Evolutionary conservation across 495 filamentous ascomycete species (phyloP).

Genomic region (Oleoguttula mirabilis): DNA sequence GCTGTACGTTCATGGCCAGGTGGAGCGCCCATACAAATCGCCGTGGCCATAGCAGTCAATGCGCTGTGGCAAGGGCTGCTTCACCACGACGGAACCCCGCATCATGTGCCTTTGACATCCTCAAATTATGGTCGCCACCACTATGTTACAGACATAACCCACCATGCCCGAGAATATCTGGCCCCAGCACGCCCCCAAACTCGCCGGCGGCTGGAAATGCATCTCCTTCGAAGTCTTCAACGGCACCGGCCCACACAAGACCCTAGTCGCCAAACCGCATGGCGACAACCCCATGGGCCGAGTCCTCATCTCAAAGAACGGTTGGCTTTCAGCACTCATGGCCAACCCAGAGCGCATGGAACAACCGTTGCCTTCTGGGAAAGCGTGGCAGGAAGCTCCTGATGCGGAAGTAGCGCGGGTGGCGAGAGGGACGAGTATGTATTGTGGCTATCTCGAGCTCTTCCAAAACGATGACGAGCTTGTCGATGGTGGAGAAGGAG

Average conservation of each 20-base stretch:
- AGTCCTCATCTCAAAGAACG: conserved; percentile 6
- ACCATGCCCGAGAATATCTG: conserved; percentile 32
- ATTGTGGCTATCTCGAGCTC: conserved; percentile 15
- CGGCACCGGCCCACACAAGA: conserved; percentile 1
- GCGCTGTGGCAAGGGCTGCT: no score
- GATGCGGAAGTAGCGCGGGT: conserved; percentile 15
- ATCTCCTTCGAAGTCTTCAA: conserved; percentile 12
- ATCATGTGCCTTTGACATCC: no score
- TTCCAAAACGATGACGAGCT: conserved; percentile 5
- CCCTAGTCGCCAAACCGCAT: conserved; percentile 16
- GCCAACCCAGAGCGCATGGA: conserved; percentile 3
- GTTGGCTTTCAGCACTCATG: conserved; percentile 13
- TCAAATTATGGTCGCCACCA: no score
- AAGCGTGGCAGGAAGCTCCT: conserved; percentile 7
- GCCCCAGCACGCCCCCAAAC: conserved; percentile 2
- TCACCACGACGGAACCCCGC: no score
- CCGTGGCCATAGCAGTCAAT: no score
- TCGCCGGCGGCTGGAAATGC: conserved; percentile 19
- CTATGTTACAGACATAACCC: no score
- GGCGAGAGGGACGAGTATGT: conserved; percentile 10
- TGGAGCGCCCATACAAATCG: no score
- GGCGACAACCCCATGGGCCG: conserved; percentile 14
- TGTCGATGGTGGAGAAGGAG: no score
- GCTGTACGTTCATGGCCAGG: no score
- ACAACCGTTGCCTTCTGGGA: conserved; percentile 10